Base-by-base conservation (phyloP, 129 eudicot species). In the Centrapalus pauciflorus region DNA sequence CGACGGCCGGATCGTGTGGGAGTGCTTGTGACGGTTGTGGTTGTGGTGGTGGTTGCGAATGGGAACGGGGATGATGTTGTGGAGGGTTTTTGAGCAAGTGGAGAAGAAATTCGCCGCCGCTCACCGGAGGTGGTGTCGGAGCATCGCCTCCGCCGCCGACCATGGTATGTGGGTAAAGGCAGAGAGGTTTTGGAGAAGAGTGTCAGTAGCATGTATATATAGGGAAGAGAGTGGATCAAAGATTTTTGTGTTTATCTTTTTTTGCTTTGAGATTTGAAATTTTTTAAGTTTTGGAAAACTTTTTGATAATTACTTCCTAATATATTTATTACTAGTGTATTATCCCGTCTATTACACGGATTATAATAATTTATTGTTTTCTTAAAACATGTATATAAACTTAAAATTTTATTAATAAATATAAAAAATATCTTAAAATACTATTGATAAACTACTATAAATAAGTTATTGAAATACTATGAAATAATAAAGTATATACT, bases 71-170 rank as follows among this genome's bases (percentile, higher is more conserved):
- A 5, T 66, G 71, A 5, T 66, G 81, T 21, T 77, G 91, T 2
- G 88, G 82, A 19, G 88, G 89, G 19, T 76, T 85, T 16, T 80
- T 84, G 37, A 94, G 83, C 11, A 94, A 65, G 1, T 87, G 87
- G 27, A 94, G 93, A 49, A 94, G 86, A 70, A 84, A 94, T 34
- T 89, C 90, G 27, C 99, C 99, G 72, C 87, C 88, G 73, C 63
- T 77, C 2, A 64, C 27, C 3, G 66, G 60, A 29, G 64, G 64
- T 34, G 76, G 81, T 58, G 88, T 76, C 60, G 76, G 73, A 35
- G 59, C 61, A 55, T 81, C 84, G 40, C 84, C 81, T 27, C 85
- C 94, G 14, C 94, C 85, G 79, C 88, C 88, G 64, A 76, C 69
- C 97, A 87, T 90, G 67, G 68, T 52, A 32, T 6, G n/a, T 6